Conservation (phyloP, 805 yeast genomes). For the Tetrapisispora iriomotensis region DNA sequence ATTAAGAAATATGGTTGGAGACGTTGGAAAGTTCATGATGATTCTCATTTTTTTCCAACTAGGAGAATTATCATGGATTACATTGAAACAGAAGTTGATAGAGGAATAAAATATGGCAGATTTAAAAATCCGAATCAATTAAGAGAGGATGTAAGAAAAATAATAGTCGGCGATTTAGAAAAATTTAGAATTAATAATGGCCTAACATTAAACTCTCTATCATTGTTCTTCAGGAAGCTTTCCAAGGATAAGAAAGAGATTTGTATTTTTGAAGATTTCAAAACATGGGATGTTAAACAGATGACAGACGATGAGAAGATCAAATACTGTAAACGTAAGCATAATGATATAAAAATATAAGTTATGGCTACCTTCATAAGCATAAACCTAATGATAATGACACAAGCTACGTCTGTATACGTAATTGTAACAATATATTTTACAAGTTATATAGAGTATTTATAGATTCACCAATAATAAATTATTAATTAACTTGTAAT, state of each 20-base stretch:
- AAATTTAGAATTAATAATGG: slow-evolving; percentile 28
- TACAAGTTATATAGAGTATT: not conserved
- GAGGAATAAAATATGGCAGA: slow-evolving; percentile 27
- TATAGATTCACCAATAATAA: too few species aligned
- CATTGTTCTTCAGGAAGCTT: slow-evolving; percentile 26
- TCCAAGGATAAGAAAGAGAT: slow-evolving; percentile 24
- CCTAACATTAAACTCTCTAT: slow-evolving; percentile 27
- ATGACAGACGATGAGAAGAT: slow-evolving; percentile 26
- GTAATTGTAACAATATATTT: slow-evolving; percentile 1
- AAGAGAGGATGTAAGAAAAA: slow-evolving; percentile 26
- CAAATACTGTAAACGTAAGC: slow-evolving; percentile 26
- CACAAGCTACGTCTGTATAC: not conserved
- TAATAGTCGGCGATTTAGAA: slow-evolving; percentile 28
- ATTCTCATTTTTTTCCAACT: slow-evolving; percentile 32
- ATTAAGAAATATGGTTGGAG: slow-evolving; percentile 30
- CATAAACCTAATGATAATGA: not conserved
- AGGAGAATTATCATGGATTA: slow-evolving; percentile 31
- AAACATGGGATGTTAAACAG: slow-evolving; percentile 24
- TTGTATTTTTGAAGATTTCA: slow-evolving; percentile 25
- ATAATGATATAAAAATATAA: slow-evolving; percentile 3
- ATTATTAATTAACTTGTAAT: not conserved
- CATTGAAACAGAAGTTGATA: slow-evolving; percentile 29
- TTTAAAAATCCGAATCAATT: slow-evolving; percentile 22
- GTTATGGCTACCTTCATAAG: too few species aligned
- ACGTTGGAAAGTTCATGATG: slow-evolving; percentile 32